Conservation (phyloP, 305 asterid genomes). For the Vinca major region DNA sequence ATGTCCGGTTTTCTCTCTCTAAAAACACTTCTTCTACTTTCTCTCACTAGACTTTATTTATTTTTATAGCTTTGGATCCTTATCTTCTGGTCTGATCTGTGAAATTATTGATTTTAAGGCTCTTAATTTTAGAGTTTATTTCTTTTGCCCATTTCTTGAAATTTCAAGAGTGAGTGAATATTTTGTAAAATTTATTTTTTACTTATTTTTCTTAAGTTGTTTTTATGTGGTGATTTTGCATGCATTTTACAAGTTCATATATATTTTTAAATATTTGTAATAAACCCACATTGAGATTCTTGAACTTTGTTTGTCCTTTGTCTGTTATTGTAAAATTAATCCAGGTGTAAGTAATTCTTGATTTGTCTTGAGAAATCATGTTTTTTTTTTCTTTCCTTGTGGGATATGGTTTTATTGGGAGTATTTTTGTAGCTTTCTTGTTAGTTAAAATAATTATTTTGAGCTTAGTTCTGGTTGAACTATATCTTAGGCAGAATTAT, state of each 20-base stretch:
- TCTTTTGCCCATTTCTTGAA: too few species aligned
- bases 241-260: constrained; percentile 18
- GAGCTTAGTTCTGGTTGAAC: background rate
- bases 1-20: constrained; percentile 36
- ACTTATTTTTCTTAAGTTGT: background rate
- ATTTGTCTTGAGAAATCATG: background rate
- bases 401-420: background rate
- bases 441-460: background rate
- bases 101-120: background rate
- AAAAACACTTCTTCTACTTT: background rate
- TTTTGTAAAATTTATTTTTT: background rate
- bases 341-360: background rate
- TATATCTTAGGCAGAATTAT: background rate
- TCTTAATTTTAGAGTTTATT: background rate
- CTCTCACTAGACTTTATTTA: constrained; percentile 6
- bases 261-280: background rate
- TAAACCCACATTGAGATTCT: constrained; percentile 19
- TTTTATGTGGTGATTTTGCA: background rate
- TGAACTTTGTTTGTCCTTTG: background rate
- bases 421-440: background rate
- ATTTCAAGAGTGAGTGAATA: background rate
- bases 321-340: background rate
- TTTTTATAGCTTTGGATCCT: constrained; percentile 33
- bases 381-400: background rate
- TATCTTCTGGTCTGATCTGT: constrained; percentile 27